These are phyloP conservation scores for Marsdenia floribunda DNA, from an alignment of 257 asterid species.

Conservation along the genomic window DNA sequence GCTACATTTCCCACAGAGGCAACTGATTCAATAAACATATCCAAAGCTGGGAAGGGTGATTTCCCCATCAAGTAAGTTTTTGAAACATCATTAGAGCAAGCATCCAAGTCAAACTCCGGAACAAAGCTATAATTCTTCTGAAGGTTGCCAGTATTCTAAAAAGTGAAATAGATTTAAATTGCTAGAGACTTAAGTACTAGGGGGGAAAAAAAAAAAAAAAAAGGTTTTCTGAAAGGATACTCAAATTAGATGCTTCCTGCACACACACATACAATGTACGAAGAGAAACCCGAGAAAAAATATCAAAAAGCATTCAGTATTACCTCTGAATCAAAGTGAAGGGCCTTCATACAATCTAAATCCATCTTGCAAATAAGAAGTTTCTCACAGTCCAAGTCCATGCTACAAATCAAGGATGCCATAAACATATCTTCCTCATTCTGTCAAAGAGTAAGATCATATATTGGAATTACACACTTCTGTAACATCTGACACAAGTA, in stretches of 20 bases:
- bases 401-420: conserved; percentile 88
- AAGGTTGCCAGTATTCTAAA: conserved; percentile 42
- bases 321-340: conserved; percentile 90
- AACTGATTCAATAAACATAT: conserved; percentile 53
- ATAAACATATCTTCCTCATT: conserved; percentile 69
- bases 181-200: neutral
- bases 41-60: conserved; percentile 84
- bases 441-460: conserved; percentile 33
- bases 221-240: neutral
- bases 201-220: too few relatives aligned
- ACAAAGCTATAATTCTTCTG: conserved; percentile 28
- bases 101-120: conserved; percentile 36
- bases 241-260: neutral
- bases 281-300: neutral
- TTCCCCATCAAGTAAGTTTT: conserved; percentile 66
- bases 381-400: conserved; percentile 65
- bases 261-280: neutral
- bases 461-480: neutral
- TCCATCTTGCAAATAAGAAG: conserved; percentile 94
- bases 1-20: conserved; percentile 74
- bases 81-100: conserved; percentile 56
- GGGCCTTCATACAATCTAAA: conserved; percentile 67
- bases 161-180: conserved; percentile 10
- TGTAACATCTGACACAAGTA: neutral
- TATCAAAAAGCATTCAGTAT: neutral